Conservation (phyloP, 164 flowering plant species). For the Cinnamomum chago region DNA sequence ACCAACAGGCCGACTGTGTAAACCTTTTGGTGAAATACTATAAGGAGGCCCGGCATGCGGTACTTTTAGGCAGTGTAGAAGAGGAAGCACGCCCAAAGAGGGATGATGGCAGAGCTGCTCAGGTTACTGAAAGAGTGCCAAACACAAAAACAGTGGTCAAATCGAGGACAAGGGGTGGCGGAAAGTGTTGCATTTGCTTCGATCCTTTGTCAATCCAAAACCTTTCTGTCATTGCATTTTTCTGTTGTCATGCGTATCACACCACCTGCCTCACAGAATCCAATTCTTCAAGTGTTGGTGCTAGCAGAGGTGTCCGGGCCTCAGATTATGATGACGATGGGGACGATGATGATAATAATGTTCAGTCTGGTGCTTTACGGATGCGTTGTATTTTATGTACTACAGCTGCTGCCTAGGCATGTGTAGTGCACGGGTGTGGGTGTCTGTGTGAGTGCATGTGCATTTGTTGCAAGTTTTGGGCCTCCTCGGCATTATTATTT, state of each 20-base stretch:
- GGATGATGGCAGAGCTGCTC: conserved; percentile 30
- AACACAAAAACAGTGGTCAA: conserved; percentile 46
- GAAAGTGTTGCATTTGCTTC: conserved; percentile 93
- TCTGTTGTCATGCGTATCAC: conserved; percentile 95
- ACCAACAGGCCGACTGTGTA: conserved; percentile 76
- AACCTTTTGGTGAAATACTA: conserved; percentile 83
- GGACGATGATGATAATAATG: conserved; percentile 35
- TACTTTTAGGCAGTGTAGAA: conserved; percentile 65
- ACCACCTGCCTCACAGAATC: conserved; percentile 70
- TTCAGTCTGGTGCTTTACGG: conserved; percentile 31
- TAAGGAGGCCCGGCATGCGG: conserved; percentile 88
- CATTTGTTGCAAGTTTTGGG: conserved; percentile 4
- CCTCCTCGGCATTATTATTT: not conserved
- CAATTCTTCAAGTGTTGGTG: conserved; percentile 22
- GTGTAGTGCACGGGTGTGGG: not conserved
- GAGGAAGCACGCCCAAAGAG: conserved; percentile 53
- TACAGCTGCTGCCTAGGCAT: conserved; percentile 52
- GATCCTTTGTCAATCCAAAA: conserved; percentile 72
- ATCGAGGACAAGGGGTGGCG: conserved; percentile 72
- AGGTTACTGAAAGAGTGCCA: conserved; percentile 25
- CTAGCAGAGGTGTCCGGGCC: conserved; percentile 22
- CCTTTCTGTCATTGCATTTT: conserved; percentile 63
- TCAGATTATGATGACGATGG: conserved; percentile 33
- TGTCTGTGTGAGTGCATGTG: not conserved
- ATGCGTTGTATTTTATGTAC: conserved; percentile 93